These are phyloP conservation scores for Phytophthora citricola DNA, from an alignment of 352 stramenopile genomes.

Conservation along the genomic window DNA sequence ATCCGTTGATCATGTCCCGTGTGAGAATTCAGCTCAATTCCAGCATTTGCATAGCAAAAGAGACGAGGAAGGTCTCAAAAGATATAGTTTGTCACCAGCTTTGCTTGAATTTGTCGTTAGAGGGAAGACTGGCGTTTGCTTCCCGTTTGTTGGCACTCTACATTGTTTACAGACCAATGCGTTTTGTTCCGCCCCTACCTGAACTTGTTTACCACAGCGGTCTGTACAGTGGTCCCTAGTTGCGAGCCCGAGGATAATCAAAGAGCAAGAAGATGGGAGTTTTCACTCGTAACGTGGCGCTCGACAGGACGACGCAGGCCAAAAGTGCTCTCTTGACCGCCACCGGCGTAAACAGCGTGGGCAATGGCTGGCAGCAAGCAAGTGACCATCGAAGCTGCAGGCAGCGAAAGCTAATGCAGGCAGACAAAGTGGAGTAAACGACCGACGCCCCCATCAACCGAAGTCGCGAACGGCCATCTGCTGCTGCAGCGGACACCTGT, in stretches of 20 bases:
- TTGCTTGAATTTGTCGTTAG: not conserved
- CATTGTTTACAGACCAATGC: too few species aligned
- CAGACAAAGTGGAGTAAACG: constrained; percentile 26
- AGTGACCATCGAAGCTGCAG: constrained; percentile 4
- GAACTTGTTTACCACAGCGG: constrained; percentile 18
- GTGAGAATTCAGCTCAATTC: not conserved
- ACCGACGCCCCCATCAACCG: constrained; percentile 11
- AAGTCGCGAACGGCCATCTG: constrained; percentile 14
- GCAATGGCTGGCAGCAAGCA: constrained; percentile 26
- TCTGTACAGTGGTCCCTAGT: constrained; percentile 9
- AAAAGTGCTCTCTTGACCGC: constrained; percentile 17
- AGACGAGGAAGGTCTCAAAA: not conserved
- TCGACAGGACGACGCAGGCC: constrained; percentile 11
- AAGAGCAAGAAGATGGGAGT: constrained; percentile 8
- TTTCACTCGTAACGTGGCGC: not conserved
- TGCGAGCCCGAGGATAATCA: constrained; percentile 14
- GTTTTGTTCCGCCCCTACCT: constrained; percentile 12
- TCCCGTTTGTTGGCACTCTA: too few species aligned
- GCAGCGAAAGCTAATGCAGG: not conserved
- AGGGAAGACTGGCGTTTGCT: too few species aligned
- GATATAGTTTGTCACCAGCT: constrained; percentile 7
- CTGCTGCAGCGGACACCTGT: constrained; percentile 27
- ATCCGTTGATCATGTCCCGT: constrained; percentile 40
- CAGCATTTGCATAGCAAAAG: not conserved
- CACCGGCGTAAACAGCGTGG: constrained; percentile 12